These are phyloP conservation scores for Neckera pumila DNA, from an alignment of 225 moss, liverwort and hornwort genomes.

Conservation along the genomic window DNA sequence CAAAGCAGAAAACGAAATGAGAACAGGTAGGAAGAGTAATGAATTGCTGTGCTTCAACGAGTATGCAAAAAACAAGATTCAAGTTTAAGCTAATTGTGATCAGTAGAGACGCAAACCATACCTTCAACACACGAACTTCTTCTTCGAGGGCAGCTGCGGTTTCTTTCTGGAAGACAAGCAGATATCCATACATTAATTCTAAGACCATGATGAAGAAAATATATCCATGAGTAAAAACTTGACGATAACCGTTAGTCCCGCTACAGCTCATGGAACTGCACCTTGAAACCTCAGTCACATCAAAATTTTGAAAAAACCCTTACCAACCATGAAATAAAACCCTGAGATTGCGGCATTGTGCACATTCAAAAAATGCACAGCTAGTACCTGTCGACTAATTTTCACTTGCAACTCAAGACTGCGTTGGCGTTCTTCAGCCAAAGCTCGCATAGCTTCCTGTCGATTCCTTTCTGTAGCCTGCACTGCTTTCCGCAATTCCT, in stretches of 20 bases:
- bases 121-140: conserved; percentile 21
- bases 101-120: background rate
- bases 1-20: background rate
- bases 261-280: background rate
- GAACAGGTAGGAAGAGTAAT: background rate
- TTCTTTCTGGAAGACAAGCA: conserved; percentile 12
- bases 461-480: conserved; percentile 76
- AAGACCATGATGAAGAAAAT: background rate
- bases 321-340: background rate
- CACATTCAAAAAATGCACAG: background rate
- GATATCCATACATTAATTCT: background rate
- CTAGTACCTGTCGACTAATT: conserved; percentile 74
- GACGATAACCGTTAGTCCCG: background rate
- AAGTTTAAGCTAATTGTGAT: background rate
- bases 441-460: conserved; percentile 79
- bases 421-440: conserved; percentile 86
- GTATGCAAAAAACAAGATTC: background rate
- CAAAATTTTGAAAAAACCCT: background rate
- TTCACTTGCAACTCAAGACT: conserved; percentile 92
- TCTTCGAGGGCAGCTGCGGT: conserved; percentile 26
- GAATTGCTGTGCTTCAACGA: background rate
- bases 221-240: background rate
- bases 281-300: background rate
- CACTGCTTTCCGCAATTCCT: conserved; percentile 68
- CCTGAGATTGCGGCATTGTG: background rate